Percentiles rank a stretch among this genome's conserved stretches.
Evolutionary conservation across 176 grass and related monocot species (phyloP).

Genomic region (Carex cristatella): DNA sequence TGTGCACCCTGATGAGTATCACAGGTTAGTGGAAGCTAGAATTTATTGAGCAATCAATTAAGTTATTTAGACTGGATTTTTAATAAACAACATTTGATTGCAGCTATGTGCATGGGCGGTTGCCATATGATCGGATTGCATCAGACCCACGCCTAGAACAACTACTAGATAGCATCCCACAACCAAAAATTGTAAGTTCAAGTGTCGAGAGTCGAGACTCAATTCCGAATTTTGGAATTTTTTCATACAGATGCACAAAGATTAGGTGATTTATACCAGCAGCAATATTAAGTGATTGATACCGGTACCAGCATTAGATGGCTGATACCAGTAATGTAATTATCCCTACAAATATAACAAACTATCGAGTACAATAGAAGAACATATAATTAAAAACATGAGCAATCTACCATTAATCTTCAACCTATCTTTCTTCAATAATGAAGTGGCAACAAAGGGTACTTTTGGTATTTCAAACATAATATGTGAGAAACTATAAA

Average conservation of each 20-base stretch:
- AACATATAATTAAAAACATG: not conserved
- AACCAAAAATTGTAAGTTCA: constrained; percentile 69
- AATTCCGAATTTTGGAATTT: not conserved
- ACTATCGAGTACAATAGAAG: not conserved
- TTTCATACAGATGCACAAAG: not conserved
- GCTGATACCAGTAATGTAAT: not conserved
- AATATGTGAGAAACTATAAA: not conserved
- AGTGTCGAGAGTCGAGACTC: not conserved
- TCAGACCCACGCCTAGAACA: constrained; percentile 47
- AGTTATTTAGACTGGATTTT: not conserved
- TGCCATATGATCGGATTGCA: constrained; percentile 64
- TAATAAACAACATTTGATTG: not conserved
- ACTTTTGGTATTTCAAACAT: not conserved
- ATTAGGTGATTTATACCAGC: not conserved
- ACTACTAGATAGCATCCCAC: constrained; percentile 61
- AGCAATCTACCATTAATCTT: not conserved
- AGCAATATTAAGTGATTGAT: not conserved
- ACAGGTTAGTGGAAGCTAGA: constrained; percentile 48
- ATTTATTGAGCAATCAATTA: not conserved
- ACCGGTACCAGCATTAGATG: not conserved
- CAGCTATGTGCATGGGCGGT: constrained; percentile 85
- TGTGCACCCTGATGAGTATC: constrained; percentile 91
- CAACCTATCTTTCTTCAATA: not conserved
- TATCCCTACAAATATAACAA: not conserved
- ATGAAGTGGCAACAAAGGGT: not conserved